Evolutionary conservation across 1,284 basidiomycete species (phyloP).

Genomic region (Apiotrichum porosum): DNA sequence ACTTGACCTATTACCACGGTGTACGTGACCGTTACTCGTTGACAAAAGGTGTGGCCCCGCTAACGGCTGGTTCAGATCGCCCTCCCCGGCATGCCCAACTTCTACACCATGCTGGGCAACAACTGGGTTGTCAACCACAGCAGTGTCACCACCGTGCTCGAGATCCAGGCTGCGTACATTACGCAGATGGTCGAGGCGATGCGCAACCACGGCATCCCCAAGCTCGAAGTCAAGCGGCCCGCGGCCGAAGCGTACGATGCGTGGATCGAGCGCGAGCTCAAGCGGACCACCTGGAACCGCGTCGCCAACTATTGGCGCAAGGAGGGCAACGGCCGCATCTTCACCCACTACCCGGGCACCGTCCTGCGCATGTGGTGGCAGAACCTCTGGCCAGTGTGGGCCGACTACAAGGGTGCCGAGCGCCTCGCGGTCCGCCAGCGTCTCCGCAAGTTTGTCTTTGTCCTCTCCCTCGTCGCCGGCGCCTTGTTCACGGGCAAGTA

Average conservation of each 20-base stretch:
- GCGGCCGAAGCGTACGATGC: constrained; percentile 14
- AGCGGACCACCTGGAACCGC: constrained; percentile 12
- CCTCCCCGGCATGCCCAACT: constrained; percentile 26
- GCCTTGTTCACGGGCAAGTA: no score
- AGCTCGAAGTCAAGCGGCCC: constrained; percentile 15
- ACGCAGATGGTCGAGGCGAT: constrained; percentile 12
- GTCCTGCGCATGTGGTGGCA: constrained; percentile 14
- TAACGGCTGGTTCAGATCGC: constrained; percentile 1
- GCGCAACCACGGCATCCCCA: constrained; percentile 13
- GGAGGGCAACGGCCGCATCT: constrained; percentile 15
- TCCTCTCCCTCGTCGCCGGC: background rate
- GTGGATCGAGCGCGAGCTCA: constrained; percentile 11
- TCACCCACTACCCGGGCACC: constrained; percentile 19
- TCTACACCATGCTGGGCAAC: constrained; percentile 28
- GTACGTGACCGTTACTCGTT: background rate
- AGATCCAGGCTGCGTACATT: constrained; percentile 17
- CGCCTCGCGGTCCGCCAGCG: constrained; percentile 10
- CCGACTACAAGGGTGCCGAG: constrained; percentile 17
- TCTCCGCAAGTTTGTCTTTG: constrained; percentile 1
- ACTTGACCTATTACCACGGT: constrained; percentile 12
- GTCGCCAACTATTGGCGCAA: constrained; percentile 21
- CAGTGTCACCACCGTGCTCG: constrained; percentile 12
- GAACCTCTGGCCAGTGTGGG: constrained; percentile 11
- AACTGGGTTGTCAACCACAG: constrained; percentile 27
- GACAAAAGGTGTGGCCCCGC: background rate